A percentile compares a stretch with the other conserved stretches of the same genome.
These are phyloP conservation scores for Auxenochlorella protothecoides DNA, from an alignment of 139 green algal species.

Conservation along the genomic window DNA sequence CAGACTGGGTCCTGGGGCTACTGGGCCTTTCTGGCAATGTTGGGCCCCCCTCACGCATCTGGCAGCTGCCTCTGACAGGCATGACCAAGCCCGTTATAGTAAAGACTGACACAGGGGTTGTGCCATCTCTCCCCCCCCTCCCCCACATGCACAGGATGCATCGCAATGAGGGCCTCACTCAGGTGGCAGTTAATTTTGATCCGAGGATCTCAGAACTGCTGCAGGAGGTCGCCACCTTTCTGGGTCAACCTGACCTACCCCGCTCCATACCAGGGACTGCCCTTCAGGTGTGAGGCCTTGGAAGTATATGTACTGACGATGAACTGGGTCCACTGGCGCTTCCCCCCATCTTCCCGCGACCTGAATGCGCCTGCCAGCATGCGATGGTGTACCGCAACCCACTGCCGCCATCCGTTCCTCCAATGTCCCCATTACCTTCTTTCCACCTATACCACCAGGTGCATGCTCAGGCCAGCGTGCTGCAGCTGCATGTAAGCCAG, in stretches of 20 bases:
- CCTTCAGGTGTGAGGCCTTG: conserved; percentile 29
- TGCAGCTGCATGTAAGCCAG: conserved; percentile 46
- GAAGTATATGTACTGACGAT: too few species aligned
- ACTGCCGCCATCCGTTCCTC: conserved; percentile 56
- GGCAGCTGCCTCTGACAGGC: background rate
- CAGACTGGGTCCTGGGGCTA: too few species aligned
- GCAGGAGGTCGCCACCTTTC: conserved; percentile 81
- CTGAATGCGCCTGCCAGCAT: too few species aligned
- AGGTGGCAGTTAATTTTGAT: conserved; percentile 82
- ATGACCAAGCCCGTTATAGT: background rate
- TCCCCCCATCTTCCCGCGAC: too few species aligned
- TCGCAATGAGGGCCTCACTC: conserved; percentile 2
- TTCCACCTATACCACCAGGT: too few species aligned
- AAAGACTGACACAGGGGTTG: background rate
- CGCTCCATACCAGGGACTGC: conserved; percentile 26
- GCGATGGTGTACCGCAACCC: too few species aligned
- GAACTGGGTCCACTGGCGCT: too few species aligned
- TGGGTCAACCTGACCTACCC: conserved; percentile 50
- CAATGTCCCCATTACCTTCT: conserved; percentile 2
- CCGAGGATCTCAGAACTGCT: conserved; percentile 69
- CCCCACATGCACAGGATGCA: conserved; percentile 8
- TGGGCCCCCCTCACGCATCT: background rate
- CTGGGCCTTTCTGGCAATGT: too few species aligned
- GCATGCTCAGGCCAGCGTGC: too few species aligned
- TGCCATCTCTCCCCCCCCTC: background rate